Evolutionary conservation across 352 stramenopile genomes (phyloP).

Genomic region (Phytophthora hibernalis): DNA sequence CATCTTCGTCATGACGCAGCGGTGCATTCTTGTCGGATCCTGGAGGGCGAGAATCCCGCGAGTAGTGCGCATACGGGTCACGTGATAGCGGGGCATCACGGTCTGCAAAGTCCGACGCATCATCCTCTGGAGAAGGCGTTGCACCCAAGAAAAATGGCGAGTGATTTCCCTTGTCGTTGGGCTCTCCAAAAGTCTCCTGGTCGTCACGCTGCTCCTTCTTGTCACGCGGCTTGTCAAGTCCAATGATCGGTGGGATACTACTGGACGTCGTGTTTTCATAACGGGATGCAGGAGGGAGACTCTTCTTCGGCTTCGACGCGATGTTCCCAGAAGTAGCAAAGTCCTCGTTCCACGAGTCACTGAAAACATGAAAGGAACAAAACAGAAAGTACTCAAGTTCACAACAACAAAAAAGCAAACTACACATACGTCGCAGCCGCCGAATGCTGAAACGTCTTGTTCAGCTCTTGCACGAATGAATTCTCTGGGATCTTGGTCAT

Average conservation of each 20-base stretch:
- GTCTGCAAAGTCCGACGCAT: slow-evolving; percentile 9
- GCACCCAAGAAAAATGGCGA: slow-evolving; percentile 65
- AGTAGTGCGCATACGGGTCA: slow-evolving; percentile 47
- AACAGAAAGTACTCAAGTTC: no score
- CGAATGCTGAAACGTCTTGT: slow-evolving; percentile 57
- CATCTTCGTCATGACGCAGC: slow-evolving; percentile 53
- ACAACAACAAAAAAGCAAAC: background rate
- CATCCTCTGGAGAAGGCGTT: slow-evolving; percentile 21
- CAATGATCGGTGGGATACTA: slow-evolving; percentile 36
- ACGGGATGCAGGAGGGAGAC: slow-evolving; percentile 15
- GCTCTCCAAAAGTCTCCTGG: slow-evolving; percentile 32
- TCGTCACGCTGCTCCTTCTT: slow-evolving; percentile 26
- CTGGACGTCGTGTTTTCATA: slow-evolving; percentile 24
- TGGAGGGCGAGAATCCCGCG: slow-evolving; percentile 15
- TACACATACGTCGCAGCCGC: slow-evolving; percentile 51
- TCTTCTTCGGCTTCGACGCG: slow-evolving; percentile 16
- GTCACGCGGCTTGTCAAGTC: slow-evolving; percentile 26
- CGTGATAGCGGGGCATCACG: slow-evolving; percentile 41
- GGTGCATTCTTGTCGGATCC: slow-evolving; percentile 19
- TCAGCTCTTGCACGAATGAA: slow-evolving; percentile 59
- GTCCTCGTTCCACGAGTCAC: slow-evolving; percentile 60
- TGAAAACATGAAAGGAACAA: slow-evolving; percentile 23
- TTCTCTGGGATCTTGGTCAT: slow-evolving; percentile 54
- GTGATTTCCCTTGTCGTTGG: slow-evolving; percentile 24
- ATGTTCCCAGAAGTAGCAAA: slow-evolving; percentile 14